Evolutionary conservation across 106 monocot genomes (phyloP), one percentile per base, ranked within the genome.

Genomic region (Allium cepa): DNA sequence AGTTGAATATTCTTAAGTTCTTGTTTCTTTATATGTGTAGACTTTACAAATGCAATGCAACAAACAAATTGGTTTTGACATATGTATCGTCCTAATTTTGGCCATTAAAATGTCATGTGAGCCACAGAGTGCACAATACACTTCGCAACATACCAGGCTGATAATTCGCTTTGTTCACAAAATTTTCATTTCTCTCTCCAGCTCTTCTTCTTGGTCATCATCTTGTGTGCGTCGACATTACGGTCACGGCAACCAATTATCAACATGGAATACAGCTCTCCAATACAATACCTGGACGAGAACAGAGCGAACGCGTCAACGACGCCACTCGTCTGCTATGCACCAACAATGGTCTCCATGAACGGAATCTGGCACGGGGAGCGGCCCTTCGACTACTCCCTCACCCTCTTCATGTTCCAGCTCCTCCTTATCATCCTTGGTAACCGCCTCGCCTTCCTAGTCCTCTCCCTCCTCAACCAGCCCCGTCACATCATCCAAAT

Each of bases 361-460:
- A 64, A 64, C 46, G 72, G 72, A 28, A 56, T 72, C 17, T 62
- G 62, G 18, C 63, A 72, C 53, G n/a, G 55, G 1, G 72, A 72
- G 55, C 62, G 17, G 36, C 36, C 26, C 13, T 22, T 72, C 0
- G 59, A 72, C 63, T 72, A 45, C 63, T 46, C 63, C 63, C 51
- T 72, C 46, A 62, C 72, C n/a, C 53, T 72, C 45, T 72, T 72
- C 63, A 51, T 72, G 53, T 12, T 72, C 55, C 72, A 72, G 55
- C 53, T 72, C 26, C 7, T 72, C 11, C 0, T 72, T 52, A 61
- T 72, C 55, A 53, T 72, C 14, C 17, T 46, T 28, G 10, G 36
- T 9, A 72, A 8, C 13, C 72, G 72, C 28, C 0, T 72, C 72
- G 18, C 72, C 4, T 46, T 17, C 16, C 1, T 12, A 4, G 46